phyloP scores from a whole-genome alignment of 139 green algal genomes.

The Zygnema circumcarinatum region DNA sequence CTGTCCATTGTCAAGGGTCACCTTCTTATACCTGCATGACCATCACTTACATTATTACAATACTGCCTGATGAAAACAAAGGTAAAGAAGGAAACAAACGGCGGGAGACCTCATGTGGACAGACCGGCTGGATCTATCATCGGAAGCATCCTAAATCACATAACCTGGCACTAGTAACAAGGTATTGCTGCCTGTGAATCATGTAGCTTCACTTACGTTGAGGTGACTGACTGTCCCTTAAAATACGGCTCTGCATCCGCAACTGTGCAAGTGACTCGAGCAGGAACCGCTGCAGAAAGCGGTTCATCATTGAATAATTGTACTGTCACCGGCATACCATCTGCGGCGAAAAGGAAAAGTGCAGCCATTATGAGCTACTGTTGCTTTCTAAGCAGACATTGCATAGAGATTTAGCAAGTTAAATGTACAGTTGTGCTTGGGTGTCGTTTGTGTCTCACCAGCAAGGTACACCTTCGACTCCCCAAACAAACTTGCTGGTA shows the following conservation, averaged over 20 bases:
- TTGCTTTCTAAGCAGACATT: too few relatives aligned
- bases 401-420: too few relatives aligned
- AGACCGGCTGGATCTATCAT: too few relatives aligned
- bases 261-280: slow-evolving; percentile 21
- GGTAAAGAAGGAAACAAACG: neutral
- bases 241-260: slow-evolving; percentile 46
- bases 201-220: neutral
- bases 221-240: slow-evolving; percentile 33
- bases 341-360: neutral
- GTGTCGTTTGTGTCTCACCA: too few relatives aligned
- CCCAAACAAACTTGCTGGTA: slow-evolving; percentile 22
- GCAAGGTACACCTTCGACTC: neutral
- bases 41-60: neutral
- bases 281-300: slow-evolving; percentile 23
- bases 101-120: too few relatives aligned
- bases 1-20: slow-evolving; percentile 11
- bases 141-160: too few relatives aligned
- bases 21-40: slow-evolving; percentile 45
- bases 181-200: too few relatives aligned
- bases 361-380: too few relatives aligned
- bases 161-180: too few relatives aligned
- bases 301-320: slow-evolving; percentile 27
- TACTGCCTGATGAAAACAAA: neutral
- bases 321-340: slow-evolving; percentile 44
- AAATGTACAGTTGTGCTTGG: too few relatives aligned